phyloP scores from a whole-genome alignment of 1,139 yeast species.

The Martiniozyma asiatica region DNA sequence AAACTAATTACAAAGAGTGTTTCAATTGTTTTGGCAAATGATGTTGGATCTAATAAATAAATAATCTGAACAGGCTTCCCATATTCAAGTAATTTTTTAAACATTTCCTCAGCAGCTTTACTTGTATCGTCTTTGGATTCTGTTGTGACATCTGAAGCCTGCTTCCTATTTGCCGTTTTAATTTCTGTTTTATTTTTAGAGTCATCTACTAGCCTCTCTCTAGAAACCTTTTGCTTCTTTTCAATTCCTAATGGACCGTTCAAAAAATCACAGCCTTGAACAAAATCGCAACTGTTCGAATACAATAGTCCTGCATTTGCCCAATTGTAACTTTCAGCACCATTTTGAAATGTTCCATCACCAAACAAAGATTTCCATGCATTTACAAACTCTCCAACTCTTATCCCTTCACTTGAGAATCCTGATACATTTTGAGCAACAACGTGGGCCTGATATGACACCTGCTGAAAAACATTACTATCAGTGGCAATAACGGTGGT shows the following conservation, averaged over 20 bases:
- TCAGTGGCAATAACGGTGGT: slow-evolving; percentile 33
- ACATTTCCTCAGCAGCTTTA: slow-evolving; percentile 42
- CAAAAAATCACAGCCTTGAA: slow-evolving; percentile 47
- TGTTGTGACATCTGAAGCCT: slow-evolving; percentile 37
- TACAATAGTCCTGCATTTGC: slow-evolving; percentile 45
- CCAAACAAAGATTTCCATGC: slow-evolving; percentile 20
- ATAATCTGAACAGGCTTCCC: slow-evolving; percentile 43
- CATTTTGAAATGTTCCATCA: slow-evolving; percentile 7
- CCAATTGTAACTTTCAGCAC: slow-evolving; percentile 35
- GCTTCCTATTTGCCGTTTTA: slow-evolving; percentile 44
- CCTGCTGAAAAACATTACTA: slow-evolving; percentile 30
- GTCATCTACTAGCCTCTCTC: slow-evolving; percentile 32
- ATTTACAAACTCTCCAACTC: slow-evolving; percentile 33
- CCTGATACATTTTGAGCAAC: slow-evolving; percentile 49
- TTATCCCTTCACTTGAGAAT: slow-evolving; percentile 40
- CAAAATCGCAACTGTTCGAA: slow-evolving; percentile 33
- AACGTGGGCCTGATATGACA: slow-evolving; percentile 34
- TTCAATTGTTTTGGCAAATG: slow-evolving; percentile 73
- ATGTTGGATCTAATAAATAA: slow-evolving; percentile 56
- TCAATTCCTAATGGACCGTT: slow-evolving; percentile 66
- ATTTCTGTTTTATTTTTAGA: slow-evolving; percentile 26
- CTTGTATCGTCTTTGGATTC: slow-evolving; percentile 49
- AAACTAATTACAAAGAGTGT: slow-evolving; percentile 76
- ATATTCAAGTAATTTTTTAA: slow-evolving; percentile 26
- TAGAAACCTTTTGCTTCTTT: slow-evolving; percentile 30